Evolutionary conservation across 1,284 basidiomycete genomes (phyloP), one percentile per base, ranked within the genome.

Genomic region (Cryptococcus sp.): DNA sequence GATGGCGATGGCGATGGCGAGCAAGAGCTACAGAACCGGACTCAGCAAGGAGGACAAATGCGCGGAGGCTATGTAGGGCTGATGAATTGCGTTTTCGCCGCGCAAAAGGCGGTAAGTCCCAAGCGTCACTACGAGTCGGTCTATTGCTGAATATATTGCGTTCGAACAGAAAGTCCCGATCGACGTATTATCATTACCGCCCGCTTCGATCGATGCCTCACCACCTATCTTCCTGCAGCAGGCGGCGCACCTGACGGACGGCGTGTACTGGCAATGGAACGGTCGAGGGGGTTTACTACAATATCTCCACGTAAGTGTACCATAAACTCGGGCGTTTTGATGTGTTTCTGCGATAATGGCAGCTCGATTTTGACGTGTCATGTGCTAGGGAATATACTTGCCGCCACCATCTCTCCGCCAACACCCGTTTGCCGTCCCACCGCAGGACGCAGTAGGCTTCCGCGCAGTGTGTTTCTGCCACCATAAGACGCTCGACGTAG

Each of bases 51-150:
- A 19, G 70, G 73, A 39, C 66, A 72, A 55, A 65, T 74, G 70
- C 62, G 72, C 53, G 72, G 72, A 1, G 77, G 77, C 15, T 80
- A 80, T 63, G 95, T 99, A 53, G 91, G 95, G 13, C 87, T 99
- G 76, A 99, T 99, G 96, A 99, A 99, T 76, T 90, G 93, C 57
- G 98, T 99, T 53, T 99, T 99, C 80, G 94, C 93, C 3, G 96
- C 96, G 1, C 96, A 99, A 77, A 99, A 99, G 80, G 83, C 92
- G 58, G 93, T 90, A 63, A 68, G 85, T 79, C 54, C n/a, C n/a
- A n/a, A n/a, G n/a, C n/a, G n/a, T n/a, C 47, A 48, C 20, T 5
- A 48, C n/a, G 10, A 2, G 8, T 5, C 10, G 30, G 13, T 35
- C 3, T 35, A 13, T 5, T 13, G 30, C 30, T 35, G 30, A 35